Base-by-base conservation (phyloP, 208 protist genomes). In the Leishmania gerbilli region DNA sequence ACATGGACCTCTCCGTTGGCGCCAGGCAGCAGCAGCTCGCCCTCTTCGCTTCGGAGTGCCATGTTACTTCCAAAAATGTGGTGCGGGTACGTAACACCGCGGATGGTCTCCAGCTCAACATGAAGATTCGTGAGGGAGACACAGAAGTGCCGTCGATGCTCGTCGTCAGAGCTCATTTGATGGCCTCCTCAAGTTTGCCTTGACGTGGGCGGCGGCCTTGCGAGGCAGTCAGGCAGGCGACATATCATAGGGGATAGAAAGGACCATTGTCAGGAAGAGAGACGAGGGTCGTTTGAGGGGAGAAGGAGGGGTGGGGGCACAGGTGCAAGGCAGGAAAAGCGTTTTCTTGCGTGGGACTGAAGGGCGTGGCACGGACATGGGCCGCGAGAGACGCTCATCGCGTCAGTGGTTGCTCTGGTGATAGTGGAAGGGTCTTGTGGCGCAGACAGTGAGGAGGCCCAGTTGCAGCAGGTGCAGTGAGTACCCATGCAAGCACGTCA, bases 61-160 rank as follows among this genome's bases (percentile, higher is more conserved):
- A 86, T 76, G 40, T 84, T 74, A 24, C 82, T 76, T 45, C 90
- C 92, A 84, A 95, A 93, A 58, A 95, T 74, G 68, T 92, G 89
- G 80, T 93, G 89, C 9, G 89, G 88, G 76, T 93, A 95, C 24
- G 90, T 92, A 31, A 93, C 85, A 11, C 86, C 86, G 24, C 76
- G 82, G 11, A 92, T 60, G 2, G 89, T 90, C 60, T 91, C 87
- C 31, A 95, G 71, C 24, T 84, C 64, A 5, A 84, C 84, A n/a
- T 82, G 83, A 13, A 94, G 42, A 71, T 91, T 91, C 0, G 67
- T 74, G 58, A 82, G 75, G 7, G 77, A 11, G 7, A 84, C 76
- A 69, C 67, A 71, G 31, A 87, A 79, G 6, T 19, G 71, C 47
- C 42, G 77, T 45, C 21, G 69, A 65, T 68, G 56, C 17, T 47